phyloP scores from a whole-genome alignment of 352 stramenopile species.

The Lagenidium giganteum region DNA sequence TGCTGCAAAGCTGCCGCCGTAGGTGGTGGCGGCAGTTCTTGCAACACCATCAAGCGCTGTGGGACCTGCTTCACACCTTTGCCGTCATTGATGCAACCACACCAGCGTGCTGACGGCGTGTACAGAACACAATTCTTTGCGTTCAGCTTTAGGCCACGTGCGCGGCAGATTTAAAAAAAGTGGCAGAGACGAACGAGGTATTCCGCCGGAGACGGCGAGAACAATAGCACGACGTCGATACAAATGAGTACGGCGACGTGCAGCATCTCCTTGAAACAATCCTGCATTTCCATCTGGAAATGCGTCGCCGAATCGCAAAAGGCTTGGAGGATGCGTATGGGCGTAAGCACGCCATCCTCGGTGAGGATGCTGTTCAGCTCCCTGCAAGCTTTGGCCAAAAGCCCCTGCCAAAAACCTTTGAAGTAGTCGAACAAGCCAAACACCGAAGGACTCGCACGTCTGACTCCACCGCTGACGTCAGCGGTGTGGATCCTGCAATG shows the following conservation, averaged over 20 bases:
- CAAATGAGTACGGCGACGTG: too few species aligned
- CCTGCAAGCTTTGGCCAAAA: conserved; percentile 1
- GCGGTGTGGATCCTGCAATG: neutral
- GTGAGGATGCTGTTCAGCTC: conserved; percentile 11
- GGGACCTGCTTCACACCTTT: conserved; percentile 7
- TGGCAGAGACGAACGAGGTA: neutral
- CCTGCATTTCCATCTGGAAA: conserved; percentile 6
- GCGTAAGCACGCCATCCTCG: conserved; percentile 4
- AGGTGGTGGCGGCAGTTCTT: conserved; percentile 1
- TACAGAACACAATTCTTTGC: conserved; percentile 11
- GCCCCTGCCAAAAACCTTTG: conserved; percentile 12
- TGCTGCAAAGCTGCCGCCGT: conserved; percentile 8
- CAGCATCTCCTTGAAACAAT: too few species aligned
- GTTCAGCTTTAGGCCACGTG: conserved; percentile 9
- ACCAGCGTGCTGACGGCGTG: conserved; percentile 4
- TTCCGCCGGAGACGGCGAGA: too few species aligned
- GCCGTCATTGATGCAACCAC: conserved; percentile 9
- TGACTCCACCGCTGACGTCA: neutral
- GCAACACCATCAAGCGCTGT: too few species aligned
- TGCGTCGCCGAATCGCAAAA: conserved; percentile 1
- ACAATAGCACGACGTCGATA: too few species aligned
- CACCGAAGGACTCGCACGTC: neutral
- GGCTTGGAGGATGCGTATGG: conserved; percentile 5
- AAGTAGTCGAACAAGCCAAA: conserved; percentile 1
- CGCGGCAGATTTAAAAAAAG: too few species aligned